Percentiles rank a stretch among this genome's conserved stretches.
phyloP scores from a whole-genome alignment of 306 rosid genomes.

The Arachis hypogaea region DNA sequence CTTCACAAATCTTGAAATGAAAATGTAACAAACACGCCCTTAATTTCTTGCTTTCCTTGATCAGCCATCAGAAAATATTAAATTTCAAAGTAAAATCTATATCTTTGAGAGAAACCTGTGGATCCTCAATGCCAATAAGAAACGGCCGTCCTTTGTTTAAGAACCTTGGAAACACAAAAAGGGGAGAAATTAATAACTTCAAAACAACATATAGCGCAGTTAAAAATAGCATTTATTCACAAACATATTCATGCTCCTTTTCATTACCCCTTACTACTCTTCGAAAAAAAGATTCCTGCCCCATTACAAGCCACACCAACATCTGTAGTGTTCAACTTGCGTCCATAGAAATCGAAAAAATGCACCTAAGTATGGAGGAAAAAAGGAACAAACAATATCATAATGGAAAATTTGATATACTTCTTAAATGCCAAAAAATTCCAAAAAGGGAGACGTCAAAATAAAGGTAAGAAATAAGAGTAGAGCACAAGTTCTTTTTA shows the following conservation, averaged over 20 bases:
- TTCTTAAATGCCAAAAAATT: background rate
- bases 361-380: slow-evolving; percentile 59
- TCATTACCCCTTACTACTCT: slow-evolving; percentile 74
- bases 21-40: too few species aligned
- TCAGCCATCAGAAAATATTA: slow-evolving; percentile 2
- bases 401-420: slow-evolving; percentile 19
- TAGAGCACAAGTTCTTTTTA: background rate
- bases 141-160: slow-evolving; percentile 53
- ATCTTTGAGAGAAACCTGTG: slow-evolving; percentile 70
- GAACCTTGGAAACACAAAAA: slow-evolving; percentile 56
- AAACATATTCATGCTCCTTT: slow-evolving; percentile 24
- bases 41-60: slow-evolving; percentile 20
- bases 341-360: slow-evolving; percentile 90
- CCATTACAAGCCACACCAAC: slow-evolving; percentile 92
- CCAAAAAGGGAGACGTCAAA: slow-evolving; percentile 15
- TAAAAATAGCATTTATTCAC: slow-evolving; percentile 16
- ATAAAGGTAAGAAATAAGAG: slow-evolving; percentile 17
- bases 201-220: slow-evolving; percentile 7
- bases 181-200: slow-evolving; percentile 11
- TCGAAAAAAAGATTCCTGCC: slow-evolving; percentile 71
- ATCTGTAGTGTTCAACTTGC: slow-evolving; percentile 87
- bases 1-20: too few species aligned
- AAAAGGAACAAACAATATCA: background rate
- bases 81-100: slow-evolving; percentile 17
- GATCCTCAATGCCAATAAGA: slow-evolving; percentile 95